A percentile compares a stretch with the other conserved stretches of the same genome.
These are phyloP conservation scores for Cryphonectria carpinicola DNA, from an alignment of 2,329 filamentous ascomycete genomes.

Conservation along the genomic window DNA sequence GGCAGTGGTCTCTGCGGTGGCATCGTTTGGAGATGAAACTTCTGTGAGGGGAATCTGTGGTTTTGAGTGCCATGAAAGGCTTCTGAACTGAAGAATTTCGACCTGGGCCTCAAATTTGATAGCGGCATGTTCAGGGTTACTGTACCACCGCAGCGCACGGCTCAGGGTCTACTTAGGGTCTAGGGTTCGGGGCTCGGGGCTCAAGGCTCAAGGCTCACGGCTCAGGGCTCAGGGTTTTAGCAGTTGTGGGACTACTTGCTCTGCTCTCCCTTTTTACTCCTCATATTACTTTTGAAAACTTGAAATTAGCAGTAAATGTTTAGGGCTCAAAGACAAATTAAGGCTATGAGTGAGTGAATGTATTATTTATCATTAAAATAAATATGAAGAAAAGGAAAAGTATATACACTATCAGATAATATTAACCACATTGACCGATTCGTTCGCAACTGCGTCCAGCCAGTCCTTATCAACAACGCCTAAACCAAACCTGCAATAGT, in stretches of 20 bases:
- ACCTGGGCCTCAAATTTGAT: neutral
- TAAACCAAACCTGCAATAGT: no score
- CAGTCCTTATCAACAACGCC: no score
- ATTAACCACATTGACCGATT: no score
- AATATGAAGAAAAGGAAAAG: no score
- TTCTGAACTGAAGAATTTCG: neutral
- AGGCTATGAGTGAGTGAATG: no score
- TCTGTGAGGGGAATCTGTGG: neutral
- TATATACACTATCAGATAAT: no score
- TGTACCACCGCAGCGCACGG: neutral
- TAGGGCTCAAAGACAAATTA: no score
- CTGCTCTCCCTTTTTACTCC: no score
- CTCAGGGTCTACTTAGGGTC: neutral
- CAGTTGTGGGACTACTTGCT: neutral
- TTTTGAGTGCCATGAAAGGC: neutral
- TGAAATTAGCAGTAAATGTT: no score
- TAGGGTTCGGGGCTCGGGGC: neutral
- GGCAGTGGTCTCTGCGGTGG: constrained; percentile 64
- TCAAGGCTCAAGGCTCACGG: neutral
- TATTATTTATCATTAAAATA: no score
- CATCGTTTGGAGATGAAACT: constrained; percentile 40
- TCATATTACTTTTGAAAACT: no score
- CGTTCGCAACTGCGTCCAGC: no score
- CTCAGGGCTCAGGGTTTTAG: neutral
- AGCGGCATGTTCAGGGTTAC: neutral